phyloP scores from a whole-genome alignment of 2,329 filamentous ascomycete genomes.

The Beauveria caledonica region DNA sequence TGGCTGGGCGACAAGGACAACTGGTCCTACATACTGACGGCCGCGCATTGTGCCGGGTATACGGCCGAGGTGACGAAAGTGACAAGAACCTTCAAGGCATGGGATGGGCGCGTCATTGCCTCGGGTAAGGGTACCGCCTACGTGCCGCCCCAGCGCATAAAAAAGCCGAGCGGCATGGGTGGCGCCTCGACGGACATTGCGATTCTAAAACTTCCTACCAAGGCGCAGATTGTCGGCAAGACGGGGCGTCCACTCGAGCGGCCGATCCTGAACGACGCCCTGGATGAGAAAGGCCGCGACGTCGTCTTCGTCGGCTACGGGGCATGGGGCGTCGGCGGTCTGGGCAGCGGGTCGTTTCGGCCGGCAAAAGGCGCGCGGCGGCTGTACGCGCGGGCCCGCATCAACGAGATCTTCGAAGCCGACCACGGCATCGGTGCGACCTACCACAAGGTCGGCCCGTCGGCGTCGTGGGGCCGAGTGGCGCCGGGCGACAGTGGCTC shows the following conservation, averaged over 20 bases:
- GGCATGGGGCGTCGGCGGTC: background rate
- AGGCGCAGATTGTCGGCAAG: background rate
- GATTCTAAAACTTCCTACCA: background rate
- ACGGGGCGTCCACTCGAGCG: background rate
- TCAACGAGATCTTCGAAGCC: background rate
- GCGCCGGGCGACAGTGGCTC: background rate
- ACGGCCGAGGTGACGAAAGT: background rate
- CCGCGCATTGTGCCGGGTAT: background rate
- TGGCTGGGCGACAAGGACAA: background rate
- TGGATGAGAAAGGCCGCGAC: background rate
- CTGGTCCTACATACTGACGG: background rate
- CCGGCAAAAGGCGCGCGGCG: background rate
- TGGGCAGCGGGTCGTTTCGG: background rate
- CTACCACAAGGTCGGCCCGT: background rate
- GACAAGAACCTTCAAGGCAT: background rate
- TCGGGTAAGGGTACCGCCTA: background rate
- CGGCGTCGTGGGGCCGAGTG: background rate
- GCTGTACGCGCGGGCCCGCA: background rate
- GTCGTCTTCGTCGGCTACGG: background rate
- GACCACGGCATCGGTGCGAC: background rate
- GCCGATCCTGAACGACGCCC: background rate
- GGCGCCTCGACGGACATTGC: background rate
- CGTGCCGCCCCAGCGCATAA: background rate
- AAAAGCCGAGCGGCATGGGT: background rate
- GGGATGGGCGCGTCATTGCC: background rate